These are phyloP conservation scores for Chlorella sp. DNA, from an alignment of 139 green algal species.

Conservation along the genomic window DNA sequence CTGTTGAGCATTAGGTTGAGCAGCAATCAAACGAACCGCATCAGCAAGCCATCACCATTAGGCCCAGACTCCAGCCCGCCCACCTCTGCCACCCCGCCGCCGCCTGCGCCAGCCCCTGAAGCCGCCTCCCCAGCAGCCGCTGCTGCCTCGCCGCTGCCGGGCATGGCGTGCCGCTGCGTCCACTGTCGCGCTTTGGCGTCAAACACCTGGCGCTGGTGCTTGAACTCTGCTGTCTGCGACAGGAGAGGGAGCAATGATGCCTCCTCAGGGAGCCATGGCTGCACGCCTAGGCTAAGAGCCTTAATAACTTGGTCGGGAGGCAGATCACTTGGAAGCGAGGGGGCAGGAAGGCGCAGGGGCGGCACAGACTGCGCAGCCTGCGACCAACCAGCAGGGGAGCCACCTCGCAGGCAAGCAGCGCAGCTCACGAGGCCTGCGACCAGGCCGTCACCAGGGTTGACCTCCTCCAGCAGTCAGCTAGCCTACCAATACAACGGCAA, in stretches of 20 bases:
- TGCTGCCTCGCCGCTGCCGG: not conserved
- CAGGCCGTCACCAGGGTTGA: constrained; percentile 73
- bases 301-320: not conserved
- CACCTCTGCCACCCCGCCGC: not conserved
- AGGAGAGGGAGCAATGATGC: no score
- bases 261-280: no score
- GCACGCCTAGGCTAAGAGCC: not conserved
- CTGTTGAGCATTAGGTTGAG: no score
- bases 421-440: constrained; percentile 58
- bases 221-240: constrained; percentile 48
- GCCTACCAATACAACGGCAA: no score
- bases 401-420: no score
- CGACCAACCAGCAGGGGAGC: no score
- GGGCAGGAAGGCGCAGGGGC: not conserved
- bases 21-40: no score
- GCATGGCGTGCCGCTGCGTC: constrained; percentile 36
- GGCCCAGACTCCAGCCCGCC: no score
- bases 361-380: no score
- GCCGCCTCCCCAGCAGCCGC: not conserved
- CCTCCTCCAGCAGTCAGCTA: constrained; percentile 68
- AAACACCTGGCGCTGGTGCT: constrained; percentile 47
- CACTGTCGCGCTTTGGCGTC: constrained; percentile 45
- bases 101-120: not conserved
- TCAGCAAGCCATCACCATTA: no score
- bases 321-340: not conserved